A percentile compares a stretch with the other conserved stretches of the same genome.
phyloP scores from a whole-genome alignment of 2,329 filamentous ascomycete species.

The Fusarium tjaetaba region DNA sequence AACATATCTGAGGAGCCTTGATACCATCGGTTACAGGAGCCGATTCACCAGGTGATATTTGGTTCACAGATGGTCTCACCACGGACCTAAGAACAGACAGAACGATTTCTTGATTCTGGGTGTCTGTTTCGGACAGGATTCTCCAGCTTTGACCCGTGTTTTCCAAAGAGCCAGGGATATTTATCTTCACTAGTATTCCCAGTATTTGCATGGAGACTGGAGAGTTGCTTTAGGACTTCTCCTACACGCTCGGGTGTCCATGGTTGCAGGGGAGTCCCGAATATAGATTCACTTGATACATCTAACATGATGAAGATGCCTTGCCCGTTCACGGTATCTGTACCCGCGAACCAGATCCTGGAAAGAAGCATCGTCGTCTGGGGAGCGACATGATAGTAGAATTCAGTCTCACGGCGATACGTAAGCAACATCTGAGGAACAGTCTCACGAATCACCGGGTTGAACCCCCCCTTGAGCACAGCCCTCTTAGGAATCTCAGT shows the following conservation, averaged over 20 bases:
- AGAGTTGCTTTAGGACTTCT: background rate
- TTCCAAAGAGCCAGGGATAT: background rate
- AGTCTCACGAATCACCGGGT: background rate
- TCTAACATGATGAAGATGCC: background rate
- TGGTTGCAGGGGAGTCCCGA: background rate
- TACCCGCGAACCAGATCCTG: background rate
- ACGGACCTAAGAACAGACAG: no score
- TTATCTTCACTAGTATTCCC: background rate
- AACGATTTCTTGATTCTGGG: no score
- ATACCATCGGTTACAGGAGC: no score
- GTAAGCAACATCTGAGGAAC: background rate
- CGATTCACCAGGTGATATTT: no score
- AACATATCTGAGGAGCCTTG: no score
- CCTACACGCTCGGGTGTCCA: background rate
- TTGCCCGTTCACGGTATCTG: background rate
- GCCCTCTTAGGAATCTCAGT: background rate
- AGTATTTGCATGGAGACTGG: background rate
- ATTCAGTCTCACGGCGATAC: background rate
- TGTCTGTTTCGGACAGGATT: conserved; percentile 1
- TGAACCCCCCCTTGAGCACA: background rate
- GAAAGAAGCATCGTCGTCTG: background rate
- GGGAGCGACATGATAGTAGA: background rate
- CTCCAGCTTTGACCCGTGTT: background rate
- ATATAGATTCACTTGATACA: background rate
- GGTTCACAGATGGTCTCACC: no score